These are phyloP conservation scores for Talaromyces thailandensis DNA, from an alignment of 495 filamentous ascomycete genomes.

Conservation along the genomic window DNA sequence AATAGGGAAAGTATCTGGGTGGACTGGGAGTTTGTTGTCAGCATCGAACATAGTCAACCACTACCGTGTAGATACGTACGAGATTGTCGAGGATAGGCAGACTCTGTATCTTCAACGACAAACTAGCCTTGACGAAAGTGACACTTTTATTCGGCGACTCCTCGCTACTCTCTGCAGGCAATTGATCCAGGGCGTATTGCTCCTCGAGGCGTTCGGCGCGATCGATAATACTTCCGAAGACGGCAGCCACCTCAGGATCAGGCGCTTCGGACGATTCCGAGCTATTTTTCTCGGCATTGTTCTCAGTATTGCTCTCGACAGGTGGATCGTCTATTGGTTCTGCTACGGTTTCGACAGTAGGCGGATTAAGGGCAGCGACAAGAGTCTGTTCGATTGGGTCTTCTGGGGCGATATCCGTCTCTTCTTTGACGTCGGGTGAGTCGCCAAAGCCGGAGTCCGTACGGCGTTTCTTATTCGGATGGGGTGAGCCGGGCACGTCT, in stretches of 20 bases:
- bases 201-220: constrained; percentile 39
- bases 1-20: constrained; percentile 62
- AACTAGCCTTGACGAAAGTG: constrained; percentile 43
- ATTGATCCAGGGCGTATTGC: constrained; percentile 31
- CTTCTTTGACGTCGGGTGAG: constrained; percentile 10
- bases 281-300: not conserved
- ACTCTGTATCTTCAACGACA: constrained; percentile 57
- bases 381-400: constrained; percentile 36
- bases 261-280: constrained; percentile 6
- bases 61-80: constrained; percentile 29
- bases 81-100: constrained; percentile 66
- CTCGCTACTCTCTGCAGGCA: constrained; percentile 19
- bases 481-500: constrained; percentile 25
- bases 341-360: not conserved
- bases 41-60: not conserved
- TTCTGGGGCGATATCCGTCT: constrained; percentile 20
- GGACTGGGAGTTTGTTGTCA: constrained; percentile 36
- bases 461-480: constrained; percentile 35
- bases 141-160: constrained; percentile 27
- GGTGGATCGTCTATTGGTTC: not conserved
- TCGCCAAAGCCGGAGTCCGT: constrained; percentile 25
- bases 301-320: not conserved
- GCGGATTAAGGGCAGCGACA: constrained; percentile 21
- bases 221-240: constrained; percentile 35
- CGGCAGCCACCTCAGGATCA: constrained; percentile 6